Percentiles rank a stretch among this genome's conserved stretches.
These are phyloP conservation scores for Penicillium paxilli DNA, from an alignment of 495 filamentous ascomycete genomes.

Conservation along the genomic window DNA sequence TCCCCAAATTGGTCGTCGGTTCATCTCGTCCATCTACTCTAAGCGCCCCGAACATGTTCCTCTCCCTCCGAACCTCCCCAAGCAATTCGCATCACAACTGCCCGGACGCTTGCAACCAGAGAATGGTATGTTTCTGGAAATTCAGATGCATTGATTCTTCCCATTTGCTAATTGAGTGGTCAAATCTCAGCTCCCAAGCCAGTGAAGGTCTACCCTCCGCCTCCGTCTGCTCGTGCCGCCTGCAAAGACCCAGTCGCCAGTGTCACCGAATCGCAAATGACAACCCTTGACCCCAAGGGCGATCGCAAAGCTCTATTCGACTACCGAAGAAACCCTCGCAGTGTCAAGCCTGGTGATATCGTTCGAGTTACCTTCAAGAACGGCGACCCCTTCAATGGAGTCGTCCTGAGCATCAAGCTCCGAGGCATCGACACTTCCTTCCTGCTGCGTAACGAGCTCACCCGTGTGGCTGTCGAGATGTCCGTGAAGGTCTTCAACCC, in stretches of 20 bases:
- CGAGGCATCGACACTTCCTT: slow-evolving; percentile 84
- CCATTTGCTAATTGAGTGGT: not conserved
- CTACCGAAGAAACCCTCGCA: slow-evolving; percentile 67
- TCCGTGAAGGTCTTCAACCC: slow-evolving; percentile 93
- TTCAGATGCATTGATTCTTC: not conserved
- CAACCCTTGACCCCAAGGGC: slow-evolving; percentile 77
- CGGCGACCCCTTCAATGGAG: slow-evolving; percentile 88
- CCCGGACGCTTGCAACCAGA: slow-evolving; percentile 38
- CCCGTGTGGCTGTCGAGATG: slow-evolving; percentile 91
- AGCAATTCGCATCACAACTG: slow-evolving; percentile 44
- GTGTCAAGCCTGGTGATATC: slow-evolving; percentile 79
- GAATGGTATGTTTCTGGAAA: slow-evolving; percentile 25
- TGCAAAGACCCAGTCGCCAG: slow-evolving; percentile 62
- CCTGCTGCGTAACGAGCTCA: slow-evolving; percentile 78
- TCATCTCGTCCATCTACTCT: slow-evolving; percentile 42
- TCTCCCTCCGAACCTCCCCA: slow-evolving; percentile 42
- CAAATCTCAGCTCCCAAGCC: slow-evolving; percentile 37
- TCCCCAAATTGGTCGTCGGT: slow-evolving; percentile 39
- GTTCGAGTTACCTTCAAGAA: slow-evolving; percentile 80
- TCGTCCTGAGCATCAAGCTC: slow-evolving; percentile 79
- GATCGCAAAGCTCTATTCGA: slow-evolving; percentile 79
- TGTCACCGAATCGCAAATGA: slow-evolving; percentile 65
- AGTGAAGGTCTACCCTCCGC: slow-evolving; percentile 56
- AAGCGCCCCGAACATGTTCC: slow-evolving; percentile 34
- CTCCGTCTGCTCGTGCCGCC: slow-evolving; percentile 38